Percentiles rank a stretch among this genome's conserved stretches.
Conservation (phyloP, 306 rosid species). For the Quillaja saponaria region DNA sequence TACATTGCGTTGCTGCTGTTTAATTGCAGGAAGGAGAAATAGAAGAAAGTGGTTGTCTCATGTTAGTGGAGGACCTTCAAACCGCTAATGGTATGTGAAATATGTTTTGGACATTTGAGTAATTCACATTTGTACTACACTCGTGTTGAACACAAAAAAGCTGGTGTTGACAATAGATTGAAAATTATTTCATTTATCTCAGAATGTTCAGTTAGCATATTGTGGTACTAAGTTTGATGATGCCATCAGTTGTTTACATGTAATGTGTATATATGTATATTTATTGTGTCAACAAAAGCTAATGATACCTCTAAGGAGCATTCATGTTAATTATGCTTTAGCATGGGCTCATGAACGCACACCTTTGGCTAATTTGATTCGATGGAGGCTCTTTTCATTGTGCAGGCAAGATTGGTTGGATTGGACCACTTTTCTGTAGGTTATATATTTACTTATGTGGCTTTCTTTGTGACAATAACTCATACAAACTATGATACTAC, state of each 20-base stretch:
- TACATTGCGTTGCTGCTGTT: not conserved
- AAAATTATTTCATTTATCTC: not conserved
- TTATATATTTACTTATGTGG: too few species aligned
- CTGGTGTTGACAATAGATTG: not conserved
- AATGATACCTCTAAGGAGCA: too few species aligned
- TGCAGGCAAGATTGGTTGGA: too few species aligned
- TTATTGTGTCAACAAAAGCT: too few species aligned
- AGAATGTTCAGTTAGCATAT: not conserved
- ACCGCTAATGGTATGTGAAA: constrained; percentile 50
- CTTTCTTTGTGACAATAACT: too few species aligned
- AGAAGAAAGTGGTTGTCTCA: constrained; percentile 51
- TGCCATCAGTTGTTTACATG: not conserved
- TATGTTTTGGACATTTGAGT: constrained; percentile 15
- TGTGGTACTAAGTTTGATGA: constrained; percentile 1
- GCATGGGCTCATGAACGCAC: too few species aligned
- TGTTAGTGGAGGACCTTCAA: constrained; percentile 52
- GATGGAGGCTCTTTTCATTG: too few species aligned
- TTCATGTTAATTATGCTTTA: too few species aligned
- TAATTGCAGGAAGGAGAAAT: constrained; percentile 75
- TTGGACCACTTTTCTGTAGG: too few species aligned
- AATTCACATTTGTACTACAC: not conserved
- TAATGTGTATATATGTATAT: too few species aligned
- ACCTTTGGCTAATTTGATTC: too few species aligned
- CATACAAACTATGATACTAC: too few species aligned
- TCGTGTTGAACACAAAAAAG: not conserved